Evolutionary conservation across 306 rosid genomes (phyloP), one percentile per base, ranked within the genome.

Genomic region (Gillenia trifoliata): DNA sequence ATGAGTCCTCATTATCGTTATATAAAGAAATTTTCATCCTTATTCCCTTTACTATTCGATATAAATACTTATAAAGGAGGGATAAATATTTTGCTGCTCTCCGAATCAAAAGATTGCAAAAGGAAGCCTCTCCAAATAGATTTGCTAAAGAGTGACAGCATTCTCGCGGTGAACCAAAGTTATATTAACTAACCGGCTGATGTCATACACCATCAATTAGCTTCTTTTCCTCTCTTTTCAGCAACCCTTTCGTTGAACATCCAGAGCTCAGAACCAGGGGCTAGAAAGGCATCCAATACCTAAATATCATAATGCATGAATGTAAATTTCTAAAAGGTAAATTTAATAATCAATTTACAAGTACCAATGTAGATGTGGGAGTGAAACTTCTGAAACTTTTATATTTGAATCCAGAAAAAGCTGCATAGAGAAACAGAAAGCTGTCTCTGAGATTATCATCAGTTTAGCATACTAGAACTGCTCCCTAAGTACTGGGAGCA

Each of bases 241-340:
- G 83, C 88, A 80, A 92, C 96, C 77, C n/a, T n/a, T n/a, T 90
- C 98, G 79, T 90, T 92, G 84, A 92, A 92, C 98, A 92, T 90
- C 98, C 98, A 92, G 66, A 92, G 94, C 87, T 92, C 98, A 52
- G 98, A 90, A 70, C 88, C 86, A 55, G 72, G 86, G 60, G 98
- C 94, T 57, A 92, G 86, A 81, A 89, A 92, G 66, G 94, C 98
- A 73, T 92, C 98, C 89, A 92, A 76, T 52, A 92, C 98, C 96
- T 92, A 67, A 60, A 80, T 26, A 68, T 10, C 57, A 25, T 17
- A 29, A 68, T 23, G 63, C 26, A 54, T 4, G 28, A 65, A 33
- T 26, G 50, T 47, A 72, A 70, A 26, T 45, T 72, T 15, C 50
- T 79, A n/a, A 56, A 25, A 34, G 33, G 20, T 36, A 70, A 41